Base-by-base conservation (phyloP, 257 asterid genomes). In the Lavandula angustifolia region DNA sequence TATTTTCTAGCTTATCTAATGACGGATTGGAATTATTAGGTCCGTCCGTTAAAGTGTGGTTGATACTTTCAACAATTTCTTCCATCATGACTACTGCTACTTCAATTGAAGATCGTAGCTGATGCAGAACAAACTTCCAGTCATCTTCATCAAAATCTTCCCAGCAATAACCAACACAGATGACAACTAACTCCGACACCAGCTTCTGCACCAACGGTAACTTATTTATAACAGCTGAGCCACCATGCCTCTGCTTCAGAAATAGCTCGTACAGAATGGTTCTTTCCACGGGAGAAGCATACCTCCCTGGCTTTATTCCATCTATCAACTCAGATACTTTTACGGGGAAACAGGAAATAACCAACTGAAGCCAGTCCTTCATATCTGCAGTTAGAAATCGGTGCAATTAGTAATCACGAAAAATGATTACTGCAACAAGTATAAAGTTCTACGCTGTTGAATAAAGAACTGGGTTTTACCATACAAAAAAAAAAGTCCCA, bases 151-250 rank as follows among this genome's bases (percentile, higher is more conserved):
- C 75, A 73, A 94, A 90, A 62, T 86, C 81, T 66, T 87, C 94
- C 95, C 94, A 90, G 78, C 99, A 94, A 72, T 94, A 94, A 67
- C 91, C 97, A 57, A 85, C 80, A 64, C 95, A 77, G 76, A 90
- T 81, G 56, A 84, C 80, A 59, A 90, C 61, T 46, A 94, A 76
- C 72, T 86, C 82, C 29, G 99, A 88, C 73, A 82, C 75, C 76
- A 94, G 80, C 62, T 62, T 76, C 80, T 87, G 96, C 68, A 82
- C 92, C 60, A 77, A 47, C 22, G 94, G 96, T 72, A 81, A 74
- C 83, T 87, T 94, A 78, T 90, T 90, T 74, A 82, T 71, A 34
- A 80, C 76, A 76, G 89, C 76, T 43, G 80, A 83, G 68, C 89
- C 79, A 61, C 78, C 82, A 60, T 79, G 84, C 67, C 84, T 90